Conservation (phyloP, 78 protist genomes). For the Isochrysis galbana region DNA sequence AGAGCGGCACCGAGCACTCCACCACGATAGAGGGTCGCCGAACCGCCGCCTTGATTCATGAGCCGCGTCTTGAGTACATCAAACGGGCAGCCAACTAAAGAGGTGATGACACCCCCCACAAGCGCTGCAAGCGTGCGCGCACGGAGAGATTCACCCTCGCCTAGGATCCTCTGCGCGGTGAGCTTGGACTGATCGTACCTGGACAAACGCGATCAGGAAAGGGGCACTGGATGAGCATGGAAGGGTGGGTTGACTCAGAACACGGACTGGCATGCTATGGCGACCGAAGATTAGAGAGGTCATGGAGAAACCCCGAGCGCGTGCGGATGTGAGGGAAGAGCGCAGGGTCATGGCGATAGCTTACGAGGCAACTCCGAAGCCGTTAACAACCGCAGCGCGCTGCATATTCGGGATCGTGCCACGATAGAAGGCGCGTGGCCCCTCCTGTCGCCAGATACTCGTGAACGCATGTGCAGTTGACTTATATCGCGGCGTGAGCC, state of each 20-base stretch:
- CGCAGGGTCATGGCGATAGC: too few relatives aligned
- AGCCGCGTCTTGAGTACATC: slow-evolving; percentile 43
- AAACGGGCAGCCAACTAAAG: slow-evolving; percentile 32
- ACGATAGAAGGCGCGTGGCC: not conserved
- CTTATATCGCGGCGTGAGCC: not conserved
- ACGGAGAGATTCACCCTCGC: not conserved
- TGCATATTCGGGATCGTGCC: not conserved
- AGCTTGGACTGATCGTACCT: slow-evolving; percentile 3
- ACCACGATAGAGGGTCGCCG: not conserved
- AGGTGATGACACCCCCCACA: slow-evolving; percentile 3
- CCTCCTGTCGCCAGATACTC: not conserved
- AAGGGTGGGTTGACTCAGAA: too few relatives aligned
- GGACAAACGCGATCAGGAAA: too few relatives aligned
- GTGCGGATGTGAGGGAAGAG: too few relatives aligned
- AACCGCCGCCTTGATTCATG: slow-evolving; percentile 2
- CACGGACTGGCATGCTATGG: too few relatives aligned
- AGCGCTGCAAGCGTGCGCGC: not conserved
- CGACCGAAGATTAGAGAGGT: too few relatives aligned
- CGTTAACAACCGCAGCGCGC: slow-evolving; percentile 10
- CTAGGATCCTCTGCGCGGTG: not conserved
- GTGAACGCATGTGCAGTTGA: not conserved
- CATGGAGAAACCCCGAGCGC: too few relatives aligned
- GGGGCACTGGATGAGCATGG: too few relatives aligned
- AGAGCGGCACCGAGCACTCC: not conserved
- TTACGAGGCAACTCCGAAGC: slow-evolving; percentile 3